phyloP scores from a whole-genome alignment of 495 filamentous ascomycete species.

The Sporormia fimetaria region DNA sequence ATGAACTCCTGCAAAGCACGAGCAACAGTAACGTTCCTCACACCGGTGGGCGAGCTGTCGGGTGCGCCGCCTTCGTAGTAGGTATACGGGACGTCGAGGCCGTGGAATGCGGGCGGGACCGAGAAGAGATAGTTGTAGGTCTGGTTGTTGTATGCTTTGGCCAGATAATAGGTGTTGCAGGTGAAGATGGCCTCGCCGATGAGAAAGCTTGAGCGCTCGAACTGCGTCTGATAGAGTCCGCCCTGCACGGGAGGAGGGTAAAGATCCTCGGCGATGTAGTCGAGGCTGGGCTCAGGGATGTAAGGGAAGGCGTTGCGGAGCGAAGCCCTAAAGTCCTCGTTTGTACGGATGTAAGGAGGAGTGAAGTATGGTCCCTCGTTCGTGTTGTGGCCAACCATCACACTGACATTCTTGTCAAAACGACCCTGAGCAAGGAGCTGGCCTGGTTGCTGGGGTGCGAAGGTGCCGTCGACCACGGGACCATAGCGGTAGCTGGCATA shows the following conservation, averaged over 20 bases:
- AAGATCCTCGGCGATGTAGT: conserved; percentile 32
- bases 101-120: conserved; percentile 47
- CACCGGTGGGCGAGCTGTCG: conserved; percentile 9
- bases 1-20: conserved; percentile 49
- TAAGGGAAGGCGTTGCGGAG: conserved; percentile 7
- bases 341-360: conserved; percentile 31
- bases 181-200: conserved; percentile 31
- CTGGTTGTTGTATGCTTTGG: conserved; percentile 38
- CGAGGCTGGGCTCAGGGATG: conserved; percentile 10
- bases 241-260: conserved; percentile 33
- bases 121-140: conserved; percentile 51
- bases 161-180: conserved; percentile 41
- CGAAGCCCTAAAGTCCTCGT: conserved; percentile 9
- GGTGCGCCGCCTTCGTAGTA: conserved; percentile 28
- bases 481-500: conserved; percentile 47
- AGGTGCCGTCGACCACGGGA: conserved; percentile 48
- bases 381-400: conserved; percentile 48
- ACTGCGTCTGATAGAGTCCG: conserved; percentile 8
- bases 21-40: conserved; percentile 40
- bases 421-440: conserved; percentile 45
- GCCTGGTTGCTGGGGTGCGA: conserved; percentile 45
- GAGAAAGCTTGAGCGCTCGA: conserved; percentile 28
- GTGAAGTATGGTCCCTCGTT: conserved; percentile 46
- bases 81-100: conserved; percentile 43
- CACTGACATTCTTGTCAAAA: conserved; percentile 42